These are phyloP conservation scores for Fomitopsis palustris DNA, from an alignment of 1,284 basidiomycete genomes.

Conservation along the genomic window DNA sequence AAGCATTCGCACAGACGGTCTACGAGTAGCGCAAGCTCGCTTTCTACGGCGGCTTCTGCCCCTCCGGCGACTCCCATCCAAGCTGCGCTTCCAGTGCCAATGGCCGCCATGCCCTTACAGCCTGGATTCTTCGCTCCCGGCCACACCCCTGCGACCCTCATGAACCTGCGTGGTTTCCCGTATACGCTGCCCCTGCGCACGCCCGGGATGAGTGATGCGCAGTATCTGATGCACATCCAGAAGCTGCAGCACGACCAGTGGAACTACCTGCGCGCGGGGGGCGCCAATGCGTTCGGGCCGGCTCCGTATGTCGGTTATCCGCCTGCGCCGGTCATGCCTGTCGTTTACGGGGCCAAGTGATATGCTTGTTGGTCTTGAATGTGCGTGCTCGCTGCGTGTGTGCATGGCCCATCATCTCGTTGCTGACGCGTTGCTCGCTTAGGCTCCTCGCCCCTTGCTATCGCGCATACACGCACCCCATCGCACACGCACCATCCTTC, in stretches of 20 bases:
- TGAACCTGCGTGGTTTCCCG: background rate
- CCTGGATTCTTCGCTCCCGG: background rate
- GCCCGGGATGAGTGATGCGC: background rate
- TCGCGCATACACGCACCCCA: background rate
- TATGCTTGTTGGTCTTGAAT: background rate
- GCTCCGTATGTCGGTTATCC: background rate
- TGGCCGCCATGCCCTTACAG: background rate
- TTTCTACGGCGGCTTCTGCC: background rate
- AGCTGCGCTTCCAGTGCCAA: background rate
- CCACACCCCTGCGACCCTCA: background rate
- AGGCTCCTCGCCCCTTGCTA: background rate
- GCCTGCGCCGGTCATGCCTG: background rate
- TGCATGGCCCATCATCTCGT: background rate
- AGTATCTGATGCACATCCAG: constrained; percentile 1
- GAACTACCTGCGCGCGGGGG: background rate
- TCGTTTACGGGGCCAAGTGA: background rate
- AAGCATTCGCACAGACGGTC: constrained; percentile 19
- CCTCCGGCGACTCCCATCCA: constrained; percentile 4
- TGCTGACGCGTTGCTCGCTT: background rate
- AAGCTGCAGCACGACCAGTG: constrained; percentile 2
- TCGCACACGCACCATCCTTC: background rate
- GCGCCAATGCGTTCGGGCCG: background rate
- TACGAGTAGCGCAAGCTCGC: constrained; percentile 13
- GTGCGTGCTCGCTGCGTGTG: background rate
- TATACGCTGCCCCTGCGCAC: background rate